Evolutionary conservation across 768 basidiomycete genomes (phyloP), one percentile per base, ranked within the genome.

Genomic region (Mycena belliarum): DNA sequence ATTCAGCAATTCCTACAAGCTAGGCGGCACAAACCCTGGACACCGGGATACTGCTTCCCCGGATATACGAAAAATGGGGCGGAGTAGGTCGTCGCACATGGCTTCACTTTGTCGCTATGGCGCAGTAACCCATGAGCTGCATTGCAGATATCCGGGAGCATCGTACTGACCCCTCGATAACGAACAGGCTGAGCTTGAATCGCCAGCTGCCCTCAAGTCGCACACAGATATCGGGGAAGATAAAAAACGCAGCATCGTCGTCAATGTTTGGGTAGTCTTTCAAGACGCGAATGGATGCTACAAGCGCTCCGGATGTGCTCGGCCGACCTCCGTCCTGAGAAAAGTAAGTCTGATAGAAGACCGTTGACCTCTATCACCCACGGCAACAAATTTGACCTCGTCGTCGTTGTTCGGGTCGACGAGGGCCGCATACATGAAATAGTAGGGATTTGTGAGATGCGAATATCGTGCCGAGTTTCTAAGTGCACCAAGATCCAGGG

Each of bases 41-140:
- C 78, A 7, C 79, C 77, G 3, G 79, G 78, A 64, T 77, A 79
- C 59, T 74, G 74, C 65, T 80, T 80, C 3, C 75, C 74, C 3
- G 74, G 74, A 62, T 75, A 80, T n/a, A 80, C 79, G 37, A 74
- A 73, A 62, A 81, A 81, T 6, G 72, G 68, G 23, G 72, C 71
- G 1, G 80, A 78, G 59, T 70, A 70, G 43, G 75, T 73, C 1
- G 71, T 70, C 9, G 74, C 71, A 60, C 78, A 77, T 61, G 73
- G 73, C 47, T 69, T 73, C n/a, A 79, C 75, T 35, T 76, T 72
- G 48, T 71, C 65, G 15, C 75, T 75, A n/a, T n/a, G n/a, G 66
- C 52, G 26, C 24, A 58, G 7, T 8, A 16, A 15, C 29, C 18
- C 4, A 40, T 55, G 6, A 37, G 37, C 8, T 15, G 54, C 21